Evolutionary conservation across 306 rosid genomes (phyloP).

Genomic region (Benincasa hispida): DNA sequence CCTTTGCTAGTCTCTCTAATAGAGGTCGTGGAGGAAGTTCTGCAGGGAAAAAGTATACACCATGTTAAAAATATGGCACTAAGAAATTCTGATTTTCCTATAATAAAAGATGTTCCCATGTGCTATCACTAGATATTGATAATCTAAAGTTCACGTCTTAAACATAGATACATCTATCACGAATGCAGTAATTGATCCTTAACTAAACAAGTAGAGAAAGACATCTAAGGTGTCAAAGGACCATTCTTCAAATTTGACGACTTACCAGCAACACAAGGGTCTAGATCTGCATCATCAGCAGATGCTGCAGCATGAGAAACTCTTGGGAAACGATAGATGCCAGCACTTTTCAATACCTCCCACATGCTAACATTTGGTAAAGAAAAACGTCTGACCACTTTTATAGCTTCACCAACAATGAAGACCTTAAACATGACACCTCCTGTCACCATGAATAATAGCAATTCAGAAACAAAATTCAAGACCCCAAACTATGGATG

Average conservation of each 20-base stretch:
- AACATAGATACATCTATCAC: not conserved
- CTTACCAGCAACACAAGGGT: constrained; percentile 69
- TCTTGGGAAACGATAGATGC: constrained; percentile 65
- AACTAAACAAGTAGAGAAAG: not conserved
- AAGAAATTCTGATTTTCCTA: not conserved
- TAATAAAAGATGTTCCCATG: not conserved
- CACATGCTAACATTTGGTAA: constrained; percentile 69
- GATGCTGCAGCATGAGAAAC: constrained; percentile 96
- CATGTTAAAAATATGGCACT: constrained; percentile 9
- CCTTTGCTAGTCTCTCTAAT: constrained; percentile 80
- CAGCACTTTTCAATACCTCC: constrained; percentile 60
- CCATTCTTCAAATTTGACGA: not conserved
- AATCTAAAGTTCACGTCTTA: not conserved
- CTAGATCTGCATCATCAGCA: constrained; percentile 91
- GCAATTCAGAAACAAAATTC: constrained; percentile 5
- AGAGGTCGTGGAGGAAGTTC: constrained; percentile 92
- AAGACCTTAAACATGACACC: constrained; percentile 91
- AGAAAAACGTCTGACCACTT: constrained; percentile 87
- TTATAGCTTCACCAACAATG: constrained; percentile 84
- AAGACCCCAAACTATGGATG: not conserved
- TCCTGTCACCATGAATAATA: constrained; percentile 30
- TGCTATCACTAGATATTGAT: not conserved
- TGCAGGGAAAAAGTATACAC: constrained; percentile 23
- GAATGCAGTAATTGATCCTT: not conserved
- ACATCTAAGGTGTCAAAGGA: not conserved